Evolutionary conservation across 2,329 filamentous ascomycete species (phyloP), one percentile per base, ranked within the genome.

Genomic region (Aspergillus ochraceoroseus): DNA sequence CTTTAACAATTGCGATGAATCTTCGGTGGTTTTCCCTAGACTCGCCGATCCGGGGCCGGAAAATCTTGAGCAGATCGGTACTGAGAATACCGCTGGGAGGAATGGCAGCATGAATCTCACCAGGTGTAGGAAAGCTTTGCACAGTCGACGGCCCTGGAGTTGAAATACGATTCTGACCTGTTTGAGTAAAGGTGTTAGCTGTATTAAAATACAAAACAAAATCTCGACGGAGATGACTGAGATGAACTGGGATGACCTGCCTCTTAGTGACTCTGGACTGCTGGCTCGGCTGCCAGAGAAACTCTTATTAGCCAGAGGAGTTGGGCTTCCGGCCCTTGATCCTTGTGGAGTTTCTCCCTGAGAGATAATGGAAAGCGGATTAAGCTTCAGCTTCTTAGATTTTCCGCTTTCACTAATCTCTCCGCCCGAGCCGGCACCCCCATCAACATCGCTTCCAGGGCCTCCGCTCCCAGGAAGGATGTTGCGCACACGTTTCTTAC

Each of bases 401-500:
- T 65, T 64, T 25, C 66, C 63, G 36, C 64, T 61, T 42, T 71
- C 68, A 32, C 63, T 70, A 55, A 68, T 69, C 45, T 71, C 69
- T 17, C 64, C 70, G 35, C 61, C 66, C 29, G 67, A 69, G 12
- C 52, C 62, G n/a, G 66, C 73, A n/a, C 69, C 73, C 44, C 70
- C 69, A 53, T 79, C 76, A 38, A 68, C 70, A 48, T 80, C 76
- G 49, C 75, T 78, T 38, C 70, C 72, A 47, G 75, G 76, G 12
- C 71, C 74, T 36, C 56, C 58, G 3, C 55, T 57, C 15, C 55
- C 56, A 27, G 50, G 36, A 9, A 49, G 44, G 15, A 53, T 46
- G 41, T 59, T 64, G 38, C 65, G 62, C 36, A 57, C 58, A 43
- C 68, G 65, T 57, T 78, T 78, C 63, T 77, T 78, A 42, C 73